Evolutionary conservation across 352 stramenopile genomes (phyloP), one percentile per base, ranked within the genome.

Genomic region (Globisporangium canariense): DNA sequence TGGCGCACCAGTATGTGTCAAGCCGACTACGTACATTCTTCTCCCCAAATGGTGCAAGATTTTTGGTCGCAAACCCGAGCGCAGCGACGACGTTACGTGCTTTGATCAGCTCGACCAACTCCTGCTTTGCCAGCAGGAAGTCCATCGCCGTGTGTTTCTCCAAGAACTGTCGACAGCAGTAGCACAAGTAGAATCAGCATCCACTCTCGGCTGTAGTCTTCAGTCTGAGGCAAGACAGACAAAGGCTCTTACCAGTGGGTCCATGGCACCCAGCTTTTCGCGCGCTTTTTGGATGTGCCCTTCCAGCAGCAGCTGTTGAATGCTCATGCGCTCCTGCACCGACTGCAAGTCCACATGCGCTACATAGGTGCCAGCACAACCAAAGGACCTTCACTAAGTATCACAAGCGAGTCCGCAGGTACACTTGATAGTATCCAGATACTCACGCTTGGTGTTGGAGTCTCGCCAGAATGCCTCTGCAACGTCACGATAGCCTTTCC

Each of bases 91-190:
- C 76, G 43, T 90, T 70, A 18, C 78, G 78, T 0, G 58, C 70
- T 52, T 89, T 93, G 66, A 93, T 93, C 16, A 93, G 59, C 74
- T 93, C 83, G 43, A 93, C 83, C 8, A 93, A 68, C 74, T 93
- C 81, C 59, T 93, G 83, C 60, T 93, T 93, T 25, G 80, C 80
- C 46, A 93, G 67, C n/a, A 90, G 55, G 52, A 93, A 93, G 50
- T 85, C 80, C 71, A 93, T 90, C 36, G 66, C 63, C 25, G 61
- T 65, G 46, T 93, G 81, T 52, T 77, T 80, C 40, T 81, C 72
- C 25, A 93, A 46, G 56, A 93, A 89, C 65, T 86, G 9, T 45
- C 16, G 51, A 18, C 18, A 30, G 4, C 50, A 64, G 2, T 38
- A 46, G n/a, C 18, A 40, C 8, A 25, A 22, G 32, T 36, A 36